Base-by-base conservation (phyloP, 2,329 filamentous ascomycete genomes). In the Phoma herbarum region DNA sequence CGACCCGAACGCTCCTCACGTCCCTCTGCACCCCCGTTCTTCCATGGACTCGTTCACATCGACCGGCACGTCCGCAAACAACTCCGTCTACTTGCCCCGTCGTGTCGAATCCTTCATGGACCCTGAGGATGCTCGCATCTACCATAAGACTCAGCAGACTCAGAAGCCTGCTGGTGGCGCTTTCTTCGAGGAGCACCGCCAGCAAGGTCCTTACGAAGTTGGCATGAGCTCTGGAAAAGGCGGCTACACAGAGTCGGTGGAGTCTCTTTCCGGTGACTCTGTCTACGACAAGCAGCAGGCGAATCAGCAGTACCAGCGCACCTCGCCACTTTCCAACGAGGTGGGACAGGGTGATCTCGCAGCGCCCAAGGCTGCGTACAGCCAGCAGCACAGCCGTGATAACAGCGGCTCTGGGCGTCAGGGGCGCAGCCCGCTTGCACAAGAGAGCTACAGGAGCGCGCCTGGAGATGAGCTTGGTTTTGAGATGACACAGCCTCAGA, bases 81-180 rank as follows among this genome's bases (percentile, higher is more conserved):
- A 86, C 65, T 88, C 86, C 0, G 82, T 92, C 28, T 88, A 87
- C 67, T 79, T 89, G 71, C 90, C 90, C 0, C 84, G 86, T 12
- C 82, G 86, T 41, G 87, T 93, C 46, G 90, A 93, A 68, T 90
- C 85, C 68, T 86, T 94, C 69, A 91, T 96, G 86, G 86, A 86
- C 62, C 88, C 90, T 7, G 91, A 95, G 73, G 91, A 94, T 70
- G 85, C 87, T 33, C 85, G 84, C 63, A 90, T 92, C 70, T 91
- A 93, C 72, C 84, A 88, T 68, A 84, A 91, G 69, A 87, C 88
- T 2, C 90, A 90, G 71, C 69, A 79, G 53, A 68, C 72, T 31
- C 78, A 82, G 61, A 73, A 73, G 57, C 79, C 79, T 22, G 77
- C 79, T 12, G 80, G 80, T 54, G 81, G 80, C 29, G 79, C 79